Percentiles rank a stretch among this genome's conserved stretches.
Conservation (phyloP, 2,329 filamentous ascomycete species). For the Elsinoe arachidis region DNA sequence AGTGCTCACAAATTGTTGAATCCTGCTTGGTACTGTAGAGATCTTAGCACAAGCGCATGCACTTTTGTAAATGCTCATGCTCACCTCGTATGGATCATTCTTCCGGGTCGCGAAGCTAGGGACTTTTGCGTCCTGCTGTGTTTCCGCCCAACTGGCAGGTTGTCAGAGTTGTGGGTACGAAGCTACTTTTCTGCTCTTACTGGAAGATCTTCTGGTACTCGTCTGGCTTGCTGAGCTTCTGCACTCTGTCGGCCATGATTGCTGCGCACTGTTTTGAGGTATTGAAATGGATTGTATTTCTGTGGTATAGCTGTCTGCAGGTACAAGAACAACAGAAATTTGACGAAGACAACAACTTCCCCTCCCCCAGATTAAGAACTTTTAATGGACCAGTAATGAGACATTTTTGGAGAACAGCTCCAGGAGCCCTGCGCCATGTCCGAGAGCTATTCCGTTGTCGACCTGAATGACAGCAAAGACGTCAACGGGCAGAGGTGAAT, state of each 20-base stretch:
- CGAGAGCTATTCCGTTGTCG: neutral
- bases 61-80: slow-evolving; percentile 12
- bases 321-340: neutral
- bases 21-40: slow-evolving; percentile 44
- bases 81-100: slow-evolving; percentile 47
- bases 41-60: neutral
- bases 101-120: slow-evolving; percentile 46
- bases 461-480: neutral
- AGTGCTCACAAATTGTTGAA: slow-evolving; percentile 43
- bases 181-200: slow-evolving; percentile 6
- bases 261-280: neutral
- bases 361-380: neutral
- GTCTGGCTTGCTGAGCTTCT: slow-evolving; percentile 15
- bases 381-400: neutral
- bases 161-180: slow-evolving; percentile 2
- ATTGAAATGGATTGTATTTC: neutral
- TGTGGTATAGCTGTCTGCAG: neutral
- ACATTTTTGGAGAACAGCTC: slow-evolving; percentile 10
- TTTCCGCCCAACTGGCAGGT: slow-evolving; percentile 43
- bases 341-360: neutral
- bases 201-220: slow-evolving; percentile 19
- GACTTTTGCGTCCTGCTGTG: slow-evolving; percentile 48
- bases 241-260: slow-evolving; percentile 7
- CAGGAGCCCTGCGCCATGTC: neutral
- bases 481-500: slow-evolving; percentile 6